Evolutionary conservation across 495 filamentous ascomycete genomes (phyloP), one percentile per base, ranked within the genome.

Genomic region (Emericellopsis terricola): DNA sequence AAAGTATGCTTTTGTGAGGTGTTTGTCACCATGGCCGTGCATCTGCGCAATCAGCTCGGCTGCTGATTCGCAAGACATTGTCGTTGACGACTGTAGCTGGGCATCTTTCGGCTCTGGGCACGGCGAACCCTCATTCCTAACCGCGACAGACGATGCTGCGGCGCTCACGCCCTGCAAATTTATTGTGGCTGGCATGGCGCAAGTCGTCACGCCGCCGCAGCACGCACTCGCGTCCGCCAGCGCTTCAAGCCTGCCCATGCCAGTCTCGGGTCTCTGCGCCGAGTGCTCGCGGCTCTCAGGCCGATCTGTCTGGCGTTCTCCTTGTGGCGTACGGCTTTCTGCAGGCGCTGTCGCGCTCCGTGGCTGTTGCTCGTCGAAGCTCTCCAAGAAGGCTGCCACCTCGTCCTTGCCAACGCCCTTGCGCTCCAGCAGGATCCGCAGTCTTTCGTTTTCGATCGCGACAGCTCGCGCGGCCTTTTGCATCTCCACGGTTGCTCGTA

Each of bases 401-500:
- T 47, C 41, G 14, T 24, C 33, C 21, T 20, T 14, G 16, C 19
- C 19, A 16, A 51, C 29, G 16, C 53, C 47, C 4, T 31, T 11
- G 21, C 41, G 39, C 8, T 18, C 20, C 8, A 73, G 51, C 36
- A 74, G 41, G 4, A 42, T 45, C 10, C 66, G 48, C 26, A 76
- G 48, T 16, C 59, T 45, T 28, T 31, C 34, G 47, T 73, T 73
- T 46, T 73, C 68, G 29, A 51, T 49, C 11, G 58, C 40, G 8
- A 73, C 68, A 19, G 43, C 47, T 20, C 65, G 37, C 7, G 67
- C 69, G 1, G 65, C 68, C n/a, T 45, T 45, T 42, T 72, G 68
- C 33, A 71, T 56, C 39, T 71, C 68, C 18, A 55, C 41, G n/a
- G 60, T 59, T 7, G 69, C 70, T 14, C 51, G 41, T 3, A 65